Percentiles rank a stretch among this genome's conserved stretches.
Evolutionary conservation across 208 protist species (phyloP).

Genomic region (Naegleria fowleri): DNA sequence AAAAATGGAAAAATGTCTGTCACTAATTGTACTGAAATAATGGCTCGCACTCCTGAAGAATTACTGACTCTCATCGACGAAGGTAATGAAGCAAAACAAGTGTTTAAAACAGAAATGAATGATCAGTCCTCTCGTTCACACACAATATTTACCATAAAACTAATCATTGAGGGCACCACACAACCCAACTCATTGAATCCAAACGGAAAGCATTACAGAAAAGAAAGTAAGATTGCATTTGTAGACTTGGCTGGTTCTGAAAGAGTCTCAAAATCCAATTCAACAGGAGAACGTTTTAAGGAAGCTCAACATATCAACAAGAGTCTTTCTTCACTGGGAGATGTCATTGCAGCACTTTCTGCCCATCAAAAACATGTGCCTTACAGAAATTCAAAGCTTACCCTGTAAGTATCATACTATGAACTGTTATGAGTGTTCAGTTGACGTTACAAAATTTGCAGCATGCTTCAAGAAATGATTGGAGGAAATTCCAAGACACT

Average conservation of each 20-base stretch:
- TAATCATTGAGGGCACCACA: slow-evolving; percentile 41
- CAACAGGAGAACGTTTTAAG: slow-evolving; percentile 56
- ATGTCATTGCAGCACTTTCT: slow-evolving; percentile 71
- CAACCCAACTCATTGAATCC: slow-evolving; percentile 21
- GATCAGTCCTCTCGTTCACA: slow-evolving; percentile 49
- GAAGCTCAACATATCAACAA: slow-evolving; percentile 79
- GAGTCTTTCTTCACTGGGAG: slow-evolving; percentile 61
- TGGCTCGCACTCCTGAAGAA: slow-evolving; percentile 40
- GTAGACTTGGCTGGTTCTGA: slow-evolving; percentile 55
- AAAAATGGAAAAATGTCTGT: slow-evolving; percentile 36
- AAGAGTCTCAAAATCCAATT: slow-evolving; percentile 40
- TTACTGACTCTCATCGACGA: slow-evolving; percentile 36
- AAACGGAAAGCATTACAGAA: slow-evolving; percentile 31
- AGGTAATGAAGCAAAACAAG: slow-evolving; percentile 40
- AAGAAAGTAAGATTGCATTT: slow-evolving; percentile 47
- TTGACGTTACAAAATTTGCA: no score
- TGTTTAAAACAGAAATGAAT: slow-evolving; percentile 45
- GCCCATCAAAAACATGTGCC: slow-evolving; percentile 24
- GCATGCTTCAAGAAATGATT: not conserved
- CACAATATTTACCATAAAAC: slow-evolving; percentile 48
- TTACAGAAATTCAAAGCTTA: not conserved
- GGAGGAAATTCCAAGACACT: slow-evolving; percentile 14
- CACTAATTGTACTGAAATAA: slow-evolving; percentile 31
- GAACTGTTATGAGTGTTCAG: no score
- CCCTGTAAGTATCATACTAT: not conserved